These are phyloP conservation scores for Aureobasidium subglaciale DNA, from an alignment of 2,329 filamentous ascomycete species.

Conservation along the genomic window DNA sequence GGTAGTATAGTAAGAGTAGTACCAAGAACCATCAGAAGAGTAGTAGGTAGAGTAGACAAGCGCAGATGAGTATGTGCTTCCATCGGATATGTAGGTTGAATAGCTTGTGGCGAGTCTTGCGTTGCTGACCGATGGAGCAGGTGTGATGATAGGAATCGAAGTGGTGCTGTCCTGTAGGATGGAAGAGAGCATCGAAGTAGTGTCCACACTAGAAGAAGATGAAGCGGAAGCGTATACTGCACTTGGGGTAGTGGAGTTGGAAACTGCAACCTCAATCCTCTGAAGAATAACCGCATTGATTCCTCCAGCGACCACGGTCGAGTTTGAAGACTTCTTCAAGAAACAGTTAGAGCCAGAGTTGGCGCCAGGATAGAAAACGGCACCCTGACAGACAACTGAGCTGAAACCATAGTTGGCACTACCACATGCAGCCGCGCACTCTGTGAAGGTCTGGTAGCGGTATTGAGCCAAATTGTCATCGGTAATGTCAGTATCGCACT, in stretches of 20 bases:
- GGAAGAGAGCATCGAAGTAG: conserved; percentile 21
- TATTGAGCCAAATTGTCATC: conserved; percentile 22
- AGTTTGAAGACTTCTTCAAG: conserved; percentile 25
- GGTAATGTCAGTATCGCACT: conserved; percentile 28
- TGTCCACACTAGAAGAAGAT: conserved; percentile 18
- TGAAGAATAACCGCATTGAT: conserved; percentile 26
- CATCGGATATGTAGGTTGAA: conserved; percentile 26
- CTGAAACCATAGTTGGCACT: conserved; percentile 24
- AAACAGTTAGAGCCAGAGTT: conserved; percentile 25
- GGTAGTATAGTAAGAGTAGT: conserved; percentile 24
- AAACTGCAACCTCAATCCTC: conserved; percentile 24
- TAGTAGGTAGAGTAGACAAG: conserved; percentile 25
- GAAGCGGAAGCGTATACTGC: conserved; percentile 21
- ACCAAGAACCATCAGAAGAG: conserved; percentile 24
- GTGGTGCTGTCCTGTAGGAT: conserved; percentile 25
- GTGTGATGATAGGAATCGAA: conserved; percentile 26
- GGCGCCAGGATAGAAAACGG: conserved; percentile 25
- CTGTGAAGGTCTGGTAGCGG: conserved; percentile 24
- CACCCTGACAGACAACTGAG: conserved; percentile 26
- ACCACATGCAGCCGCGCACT: conserved; percentile 30
- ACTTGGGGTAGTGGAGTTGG: conserved; percentile 20
- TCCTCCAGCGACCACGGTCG: conserved; percentile 21
- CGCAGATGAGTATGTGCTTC: conserved; percentile 26
- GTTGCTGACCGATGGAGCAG: conserved; percentile 21
- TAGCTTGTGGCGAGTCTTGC: conserved; percentile 19